A percentile compares a stretch with the other conserved stretches of the same genome.
Evolutionary conservation across 306 rosid genomes (phyloP).

Genomic region (Castanea sativa): DNA sequence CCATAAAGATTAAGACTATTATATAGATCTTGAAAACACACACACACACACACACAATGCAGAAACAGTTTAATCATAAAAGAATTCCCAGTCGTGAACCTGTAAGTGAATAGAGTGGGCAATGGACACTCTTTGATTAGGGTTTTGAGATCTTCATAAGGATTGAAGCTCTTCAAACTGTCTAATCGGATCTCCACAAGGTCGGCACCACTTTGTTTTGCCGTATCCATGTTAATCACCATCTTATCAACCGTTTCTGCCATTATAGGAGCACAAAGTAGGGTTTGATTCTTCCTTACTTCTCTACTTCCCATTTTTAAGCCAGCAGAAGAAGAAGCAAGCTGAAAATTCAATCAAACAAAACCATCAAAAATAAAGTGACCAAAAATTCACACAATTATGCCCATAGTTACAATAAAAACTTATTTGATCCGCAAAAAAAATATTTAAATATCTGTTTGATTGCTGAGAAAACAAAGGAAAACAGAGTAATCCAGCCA

Average conservation of each 20-base stretch:
- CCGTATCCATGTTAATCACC: constrained; percentile 38
- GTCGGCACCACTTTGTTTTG: constrained; percentile 55
- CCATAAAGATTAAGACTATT: neutral
- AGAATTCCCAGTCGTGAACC: constrained; percentile 27
- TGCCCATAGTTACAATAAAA: neutral
- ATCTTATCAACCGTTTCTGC: constrained; percentile 47
- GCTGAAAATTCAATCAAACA: constrained; percentile 29
- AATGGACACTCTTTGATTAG: constrained; percentile 43
- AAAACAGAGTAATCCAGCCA: neutral
- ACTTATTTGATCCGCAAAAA: neutral
- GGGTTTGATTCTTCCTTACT: constrained; percentile 38
- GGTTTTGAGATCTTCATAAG: constrained; percentile 38
- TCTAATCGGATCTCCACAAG: constrained; percentile 74
- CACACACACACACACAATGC: neutral
- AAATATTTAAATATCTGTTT: neutral
- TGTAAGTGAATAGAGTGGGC: constrained; percentile 61
- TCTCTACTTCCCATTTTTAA: constrained; percentile 27
- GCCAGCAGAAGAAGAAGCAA: constrained; percentile 31
- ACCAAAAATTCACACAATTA: neutral
- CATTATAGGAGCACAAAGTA: constrained; percentile 62
- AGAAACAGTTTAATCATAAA: neutral
- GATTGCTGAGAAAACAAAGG: neutral
- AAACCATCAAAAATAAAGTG: neutral
- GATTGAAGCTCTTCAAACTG: constrained; percentile 48
- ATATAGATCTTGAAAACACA: neutral